Percentiles rank a stretch among this genome's conserved stretches.
phyloP scores from a whole-genome alignment of 2,329 filamentous ascomycete species.

The Fusarium paranaense region DNA sequence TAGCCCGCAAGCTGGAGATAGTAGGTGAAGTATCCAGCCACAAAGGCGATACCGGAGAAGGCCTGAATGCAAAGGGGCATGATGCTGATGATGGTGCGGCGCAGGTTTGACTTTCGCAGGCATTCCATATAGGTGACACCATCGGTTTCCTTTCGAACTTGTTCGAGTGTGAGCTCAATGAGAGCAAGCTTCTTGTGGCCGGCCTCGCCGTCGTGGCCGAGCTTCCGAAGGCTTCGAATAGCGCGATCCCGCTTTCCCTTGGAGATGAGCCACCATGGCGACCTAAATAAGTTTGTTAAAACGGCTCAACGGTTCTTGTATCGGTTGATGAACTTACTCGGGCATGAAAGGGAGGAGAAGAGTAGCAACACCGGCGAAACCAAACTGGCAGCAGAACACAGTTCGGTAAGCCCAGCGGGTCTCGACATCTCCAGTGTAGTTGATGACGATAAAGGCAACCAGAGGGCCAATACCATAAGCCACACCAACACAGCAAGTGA shows the following conservation, averaged over 20 bases:
- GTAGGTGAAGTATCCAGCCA: slow-evolving; percentile 23
- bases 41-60: slow-evolving; percentile 17
- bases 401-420: slow-evolving; percentile 22
- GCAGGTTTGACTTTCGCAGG: slow-evolving; percentile 25
- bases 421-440: slow-evolving; percentile 14
- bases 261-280: slow-evolving; percentile 24
- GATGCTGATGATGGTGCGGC: slow-evolving; percentile 29
- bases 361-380: slow-evolving; percentile 10
- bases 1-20: slow-evolving; percentile 23
- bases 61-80: slow-evolving; percentile 16
- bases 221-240: background rate
- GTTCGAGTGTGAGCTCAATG: slow-evolving; percentile 16
- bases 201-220: slow-evolving; percentile 1
- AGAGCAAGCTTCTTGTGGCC: slow-evolving; percentile 13
- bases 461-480: slow-evolving; percentile 20
- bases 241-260: slow-evolving; percentile 15
- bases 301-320: background rate
- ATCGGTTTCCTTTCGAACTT: slow-evolving; percentile 13
- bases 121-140: slow-evolving; percentile 29
- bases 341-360: slow-evolving; percentile 16
- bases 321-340: background rate
- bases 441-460: slow-evolving; percentile 23
- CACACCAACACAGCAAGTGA: slow-evolving; percentile 21
- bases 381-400: slow-evolving; percentile 26
- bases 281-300: background rate